Base-by-base conservation (phyloP, 2,329 filamentous ascomycete species). In the Bipolaris sorokiniana region DNA sequence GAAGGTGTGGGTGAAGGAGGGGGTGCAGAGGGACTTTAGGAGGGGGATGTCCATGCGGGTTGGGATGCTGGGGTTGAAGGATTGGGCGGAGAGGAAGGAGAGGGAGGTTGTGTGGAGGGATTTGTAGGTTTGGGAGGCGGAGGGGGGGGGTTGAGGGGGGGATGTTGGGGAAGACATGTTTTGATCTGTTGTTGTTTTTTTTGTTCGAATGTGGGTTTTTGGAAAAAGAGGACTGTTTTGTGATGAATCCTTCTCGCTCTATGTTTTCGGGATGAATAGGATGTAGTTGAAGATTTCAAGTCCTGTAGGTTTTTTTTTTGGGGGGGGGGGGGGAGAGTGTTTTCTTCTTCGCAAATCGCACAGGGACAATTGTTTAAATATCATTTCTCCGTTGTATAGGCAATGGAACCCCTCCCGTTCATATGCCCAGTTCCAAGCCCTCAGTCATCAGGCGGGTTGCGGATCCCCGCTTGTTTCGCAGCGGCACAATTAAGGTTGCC, bases 1-100 rank as follows among this genome's bases (percentile, higher is more conserved):
- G 58, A 64, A 75, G 36, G 54, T 56, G 51, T 73, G 68, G 6
- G 48, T 34, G 57, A 67, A 72, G 26, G 54, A 28, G 3, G 63
- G 38, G 1, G 64, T 53, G 46, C 64, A 62, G 7, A 64, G 54
- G 9, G 62, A 54, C 33, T 56, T 59, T 36, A 74, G 60, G 11
- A 48, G 51, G 7, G 61, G 48, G 5, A 62, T 44, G 51, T 72
- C 40, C 26, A 66, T 61, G 34, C 56, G 57, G 5, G 41, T 47
- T 1, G 56, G 46, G 6, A 33, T 37, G 6, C 33, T 6, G 4
- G 45, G 20, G 26, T 60, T 42, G 34, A 55, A 49, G 37, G 54
- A 44, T 53, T 56, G 58, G 4, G 62, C 60, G n/a, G 49, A 18
- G 28, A 69, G 55, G 55, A 70, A 66, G 34, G 47, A 26, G 7